Percentiles rank a stretch among this genome's conserved stretches.
Evolutionary conservation across 1,284 basidiomycete genomes (phyloP).

Genomic region (Entoloma clypeatum): DNA sequence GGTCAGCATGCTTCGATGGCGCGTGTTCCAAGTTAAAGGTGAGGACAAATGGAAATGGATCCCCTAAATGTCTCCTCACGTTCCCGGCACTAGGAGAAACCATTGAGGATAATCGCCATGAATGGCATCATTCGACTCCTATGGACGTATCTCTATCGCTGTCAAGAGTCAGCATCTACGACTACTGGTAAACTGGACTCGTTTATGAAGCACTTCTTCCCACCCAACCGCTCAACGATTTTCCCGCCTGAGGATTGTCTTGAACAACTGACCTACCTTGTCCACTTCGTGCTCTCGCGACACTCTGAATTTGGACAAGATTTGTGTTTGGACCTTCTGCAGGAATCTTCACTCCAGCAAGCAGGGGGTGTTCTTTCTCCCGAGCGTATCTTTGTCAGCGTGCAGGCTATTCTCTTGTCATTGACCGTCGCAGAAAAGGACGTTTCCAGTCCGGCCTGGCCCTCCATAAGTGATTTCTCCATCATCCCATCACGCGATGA

Average conservation of each 20-base stretch:
- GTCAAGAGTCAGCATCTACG: constrained; percentile 80
- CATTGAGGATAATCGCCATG: constrained; percentile 68
- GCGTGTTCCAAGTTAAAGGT: constrained; percentile 81
- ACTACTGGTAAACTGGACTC: constrained; percentile 76
- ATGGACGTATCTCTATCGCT: constrained; percentile 95
- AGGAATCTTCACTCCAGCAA: constrained; percentile 52
- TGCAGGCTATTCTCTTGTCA: constrained; percentile 77
- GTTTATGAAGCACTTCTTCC: constrained; percentile 79
- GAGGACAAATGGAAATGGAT: constrained; percentile 15
- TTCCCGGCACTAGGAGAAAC: constrained; percentile 62
- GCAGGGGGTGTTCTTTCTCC: constrained; percentile 51
- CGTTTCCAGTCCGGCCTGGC: constrained; percentile 68
- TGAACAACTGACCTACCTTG: constrained; percentile 75
- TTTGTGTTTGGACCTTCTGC: constrained; percentile 74
- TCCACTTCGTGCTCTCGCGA: constrained; percentile 82
- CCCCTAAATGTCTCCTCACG: constrained; percentile 4
- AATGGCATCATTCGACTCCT: constrained; percentile 83
- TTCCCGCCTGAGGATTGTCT: constrained; percentile 73
- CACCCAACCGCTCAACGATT: constrained; percentile 59
- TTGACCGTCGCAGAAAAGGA: constrained; percentile 73
- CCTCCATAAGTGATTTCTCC: constrained; percentile 69
- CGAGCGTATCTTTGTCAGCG: constrained; percentile 72
- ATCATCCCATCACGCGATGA: constrained; percentile 57
- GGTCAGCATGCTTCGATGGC: constrained; percentile 69
- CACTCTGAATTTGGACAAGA: constrained; percentile 88